Percentiles rank a stretch among this genome's conserved stretches.
phyloP scores from a whole-genome alignment of 345 rosid species.

The Citrus australasica region DNA sequence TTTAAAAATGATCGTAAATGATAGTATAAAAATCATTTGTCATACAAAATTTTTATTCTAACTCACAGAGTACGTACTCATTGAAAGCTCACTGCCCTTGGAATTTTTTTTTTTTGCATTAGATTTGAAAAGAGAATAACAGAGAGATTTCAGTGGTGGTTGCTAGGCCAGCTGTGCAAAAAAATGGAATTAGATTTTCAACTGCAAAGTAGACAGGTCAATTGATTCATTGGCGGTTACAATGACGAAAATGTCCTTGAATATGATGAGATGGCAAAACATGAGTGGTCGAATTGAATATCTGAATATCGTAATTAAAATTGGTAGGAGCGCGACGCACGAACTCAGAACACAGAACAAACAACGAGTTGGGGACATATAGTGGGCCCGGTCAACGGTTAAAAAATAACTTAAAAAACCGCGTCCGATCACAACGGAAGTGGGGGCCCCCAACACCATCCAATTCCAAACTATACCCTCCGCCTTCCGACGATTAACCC shows the following conservation, averaged over 20 bases:
- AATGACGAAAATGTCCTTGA: background rate
- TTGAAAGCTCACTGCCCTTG: too few relatives aligned
- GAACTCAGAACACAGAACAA: background rate
- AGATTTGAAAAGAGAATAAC: too few relatives aligned
- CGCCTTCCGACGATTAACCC: constrained; percentile 10
- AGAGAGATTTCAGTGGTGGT: background rate
- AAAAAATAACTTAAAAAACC: constrained; percentile 19
- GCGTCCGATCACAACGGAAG: constrained; percentile 37
- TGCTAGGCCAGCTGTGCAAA: background rate
- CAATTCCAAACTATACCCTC: background rate
- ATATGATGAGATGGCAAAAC: background rate
- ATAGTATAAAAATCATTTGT: too few relatives aligned
- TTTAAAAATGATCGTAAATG: too few relatives aligned
- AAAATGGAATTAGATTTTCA: background rate
- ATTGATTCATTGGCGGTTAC: background rate
- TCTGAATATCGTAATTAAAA: background rate
- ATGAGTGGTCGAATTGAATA: background rate
- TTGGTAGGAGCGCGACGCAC: background rate
- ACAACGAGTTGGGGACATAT: background rate
- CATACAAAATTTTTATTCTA: too few relatives aligned
- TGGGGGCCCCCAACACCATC: constrained; percentile 33
- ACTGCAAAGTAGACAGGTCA: background rate
- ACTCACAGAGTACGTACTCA: background rate
- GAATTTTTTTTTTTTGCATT: background rate
- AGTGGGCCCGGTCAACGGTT: constrained; percentile 13